A percentile compares a stretch with the other conserved stretches of the same genome.
phyloP scores from a whole-genome alignment of 78 protist genomes.

The Chrysochromulina tobinii region DNA sequence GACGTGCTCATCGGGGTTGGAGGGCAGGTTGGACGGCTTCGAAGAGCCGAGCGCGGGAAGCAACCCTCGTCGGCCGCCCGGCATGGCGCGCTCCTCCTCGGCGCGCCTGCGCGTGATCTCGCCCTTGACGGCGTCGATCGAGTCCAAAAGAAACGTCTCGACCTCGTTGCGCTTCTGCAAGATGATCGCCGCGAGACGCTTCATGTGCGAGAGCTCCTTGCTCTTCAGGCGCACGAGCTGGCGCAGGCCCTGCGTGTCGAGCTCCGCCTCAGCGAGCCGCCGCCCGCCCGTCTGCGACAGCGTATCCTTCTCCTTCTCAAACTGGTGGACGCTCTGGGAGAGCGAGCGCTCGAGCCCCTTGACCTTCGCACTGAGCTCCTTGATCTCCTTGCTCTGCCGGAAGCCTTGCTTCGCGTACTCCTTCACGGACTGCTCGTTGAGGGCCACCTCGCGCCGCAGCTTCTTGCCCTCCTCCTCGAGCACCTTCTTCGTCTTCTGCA shows the following conservation, averaged over 20 bases:
- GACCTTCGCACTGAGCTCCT: neutral
- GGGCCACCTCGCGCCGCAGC: slow-evolving; percentile 1
- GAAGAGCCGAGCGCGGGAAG: neutral
- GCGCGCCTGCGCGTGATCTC: neutral
- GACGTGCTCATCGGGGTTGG: neutral
- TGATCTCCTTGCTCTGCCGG: neutral
- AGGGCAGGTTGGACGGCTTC: neutral
- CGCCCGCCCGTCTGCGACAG: neutral
- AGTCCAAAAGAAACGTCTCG: neutral
- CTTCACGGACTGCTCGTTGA: neutral
- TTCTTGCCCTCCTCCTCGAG: neutral
- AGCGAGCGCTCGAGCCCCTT: slow-evolving; percentile 4
- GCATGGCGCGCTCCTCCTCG: neutral
- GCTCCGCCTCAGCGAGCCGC: neutral
- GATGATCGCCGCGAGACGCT: neutral
- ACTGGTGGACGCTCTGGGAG: neutral
- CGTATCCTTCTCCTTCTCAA: neutral
- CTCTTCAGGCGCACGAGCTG: neutral
- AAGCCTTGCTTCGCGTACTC: slow-evolving; percentile 28
- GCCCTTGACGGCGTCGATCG: neutral
- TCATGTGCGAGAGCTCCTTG: neutral
- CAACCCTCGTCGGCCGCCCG: neutral
- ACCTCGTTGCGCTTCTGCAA: slow-evolving; percentile 11
- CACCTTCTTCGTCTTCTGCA: neutral
- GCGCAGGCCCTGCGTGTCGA: neutral